Evolutionary conservation across 2,329 filamentous ascomycete genomes (phyloP).

Genomic region (Microthyrium microscopicum): DNA sequence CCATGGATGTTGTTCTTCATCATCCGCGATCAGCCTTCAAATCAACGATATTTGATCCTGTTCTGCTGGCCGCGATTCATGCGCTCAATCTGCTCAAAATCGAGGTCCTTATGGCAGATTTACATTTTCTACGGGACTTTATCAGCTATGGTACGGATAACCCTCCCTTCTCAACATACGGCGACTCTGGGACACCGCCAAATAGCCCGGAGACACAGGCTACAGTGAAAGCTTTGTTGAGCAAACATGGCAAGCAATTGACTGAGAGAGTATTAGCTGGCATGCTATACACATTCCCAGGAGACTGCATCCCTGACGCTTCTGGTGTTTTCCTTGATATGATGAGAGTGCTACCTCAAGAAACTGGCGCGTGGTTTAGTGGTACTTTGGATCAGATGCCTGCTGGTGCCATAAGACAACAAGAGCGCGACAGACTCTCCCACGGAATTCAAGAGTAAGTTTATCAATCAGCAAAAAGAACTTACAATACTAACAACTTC

Average conservation of each 20-base stretch:
- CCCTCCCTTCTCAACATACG: conserved; percentile 41
- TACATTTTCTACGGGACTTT: conserved; percentile 84
- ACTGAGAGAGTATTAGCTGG: conserved; percentile 84
- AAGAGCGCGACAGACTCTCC: conserved; percentile 68
- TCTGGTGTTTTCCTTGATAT: conserved; percentile 81
- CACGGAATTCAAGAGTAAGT: conserved; percentile 53
- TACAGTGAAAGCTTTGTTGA: conserved; percentile 56
- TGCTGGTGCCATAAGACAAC: conserved; percentile 58
- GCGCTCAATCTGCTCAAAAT: conserved; percentile 79
- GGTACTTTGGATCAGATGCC: conserved; percentile 73
- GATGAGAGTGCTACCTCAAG: conserved; percentile 69
- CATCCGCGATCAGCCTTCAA: conserved; percentile 73
- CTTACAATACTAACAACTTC: conserved; percentile 2
- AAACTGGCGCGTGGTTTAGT: conserved; percentile 70
- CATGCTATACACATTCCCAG: conserved; percentile 98
- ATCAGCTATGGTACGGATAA: conserved; percentile 75
- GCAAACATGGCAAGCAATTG: conserved; percentile 55
- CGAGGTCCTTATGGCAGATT: conserved; percentile 74
- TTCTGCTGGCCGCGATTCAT: conserved; percentile 75
- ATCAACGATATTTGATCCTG: conserved; percentile 61
- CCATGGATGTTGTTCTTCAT: conserved; percentile 82
- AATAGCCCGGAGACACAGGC: conserved; percentile 54
- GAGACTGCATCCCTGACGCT: conserved; percentile 88
- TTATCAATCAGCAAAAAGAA: background rate
- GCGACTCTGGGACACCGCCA: conserved; percentile 35